A percentile compares a stretch with the other conserved stretches of the same genome.
Conservation (phyloP, 2,329 filamentous ascomycete species). For the Falciphora oryzae region DNA sequence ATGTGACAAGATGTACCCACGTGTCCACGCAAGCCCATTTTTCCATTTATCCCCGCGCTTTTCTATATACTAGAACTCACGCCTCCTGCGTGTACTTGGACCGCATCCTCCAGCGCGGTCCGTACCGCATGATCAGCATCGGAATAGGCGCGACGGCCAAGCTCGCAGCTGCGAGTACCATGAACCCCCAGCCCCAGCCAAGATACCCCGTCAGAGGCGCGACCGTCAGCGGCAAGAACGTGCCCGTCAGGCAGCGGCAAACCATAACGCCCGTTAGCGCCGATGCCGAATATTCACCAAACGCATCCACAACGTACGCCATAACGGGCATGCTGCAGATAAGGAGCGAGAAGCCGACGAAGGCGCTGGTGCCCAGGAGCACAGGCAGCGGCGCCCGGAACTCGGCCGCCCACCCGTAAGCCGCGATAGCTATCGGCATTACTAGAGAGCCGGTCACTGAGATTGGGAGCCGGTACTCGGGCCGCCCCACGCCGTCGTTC, state of each 20-base stretch:
- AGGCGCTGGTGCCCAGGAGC: slow-evolving; percentile 36
- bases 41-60: too few relatives aligned
- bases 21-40: too few relatives aligned
- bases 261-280: slow-evolving; percentile 53
- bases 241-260: slow-evolving; percentile 47
- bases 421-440: slow-evolving; percentile 37
- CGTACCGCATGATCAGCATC: slow-evolving; percentile 43
- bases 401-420: slow-evolving; percentile 48
- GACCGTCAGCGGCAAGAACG: slow-evolving; percentile 48
- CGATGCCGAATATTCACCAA: slow-evolving; percentile 49
- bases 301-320: slow-evolving; percentile 53
- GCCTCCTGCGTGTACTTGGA: slow-evolving; percentile 42
- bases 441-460: slow-evolving; percentile 38
- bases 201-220: slow-evolving; percentile 40
- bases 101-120: slow-evolving; percentile 43
- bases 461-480: slow-evolving; percentile 51
- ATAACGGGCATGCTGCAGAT: slow-evolving; percentile 44
- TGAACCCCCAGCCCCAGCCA: slow-evolving; percentile 48
- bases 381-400: slow-evolving; percentile 33
- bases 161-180: slow-evolving; percentile 34
- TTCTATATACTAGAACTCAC: background rate
- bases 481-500: slow-evolving; percentile 35
- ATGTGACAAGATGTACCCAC: too few relatives aligned
- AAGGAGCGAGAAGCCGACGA: slow-evolving; percentile 40
- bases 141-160: slow-evolving; percentile 45